Evolutionary conservation across 306 rosid species (phyloP).

Genomic region (Gynostemma pentaphyllum): DNA sequence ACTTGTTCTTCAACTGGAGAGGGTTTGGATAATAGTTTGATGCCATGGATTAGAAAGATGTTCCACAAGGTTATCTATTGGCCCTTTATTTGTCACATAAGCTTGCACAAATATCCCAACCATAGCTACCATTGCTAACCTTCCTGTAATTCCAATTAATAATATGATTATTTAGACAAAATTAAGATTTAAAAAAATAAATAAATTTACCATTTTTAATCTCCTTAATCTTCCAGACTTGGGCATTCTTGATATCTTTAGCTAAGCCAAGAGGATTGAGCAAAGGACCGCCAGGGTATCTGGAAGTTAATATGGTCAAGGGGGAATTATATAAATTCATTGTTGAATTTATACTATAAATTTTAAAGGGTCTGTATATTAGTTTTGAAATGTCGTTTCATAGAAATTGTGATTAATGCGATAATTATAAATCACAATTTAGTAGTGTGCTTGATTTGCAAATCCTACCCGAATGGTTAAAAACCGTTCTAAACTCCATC

Average conservation of each 20-base stretch:
- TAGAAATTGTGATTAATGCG: too few relatives aligned
- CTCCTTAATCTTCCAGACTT: constrained; percentile 81
- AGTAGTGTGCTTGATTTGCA: too few relatives aligned
- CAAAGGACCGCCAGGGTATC: constrained; percentile 81
- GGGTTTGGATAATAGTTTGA: constrained; percentile 66
- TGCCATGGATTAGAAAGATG: constrained; percentile 96
- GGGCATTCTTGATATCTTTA: constrained; percentile 66
- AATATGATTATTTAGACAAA: background rate
- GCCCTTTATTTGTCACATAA: constrained; percentile 76
- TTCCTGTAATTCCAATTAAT: constrained; percentile 30
- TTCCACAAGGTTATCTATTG: constrained; percentile 81
- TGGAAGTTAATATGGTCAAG: constrained; percentile 12
- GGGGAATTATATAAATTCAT: background rate
- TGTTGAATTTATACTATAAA: background rate
- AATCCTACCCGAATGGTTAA: too few relatives aligned
- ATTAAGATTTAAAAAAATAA: background rate
- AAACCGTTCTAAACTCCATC: too few relatives aligned
- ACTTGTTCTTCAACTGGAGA: constrained; percentile 17
- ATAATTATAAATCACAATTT: too few relatives aligned
- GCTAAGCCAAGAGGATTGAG: constrained; percentile 82
- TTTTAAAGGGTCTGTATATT: too few relatives aligned
- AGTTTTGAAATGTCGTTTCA: too few relatives aligned
- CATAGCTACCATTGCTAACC: constrained; percentile 88
- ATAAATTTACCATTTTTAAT: constrained; percentile 64
- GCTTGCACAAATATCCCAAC: constrained; percentile 89